A percentile compares a stretch with the other conserved stretches of the same genome.
phyloP scores from a whole-genome alignment of 495 filamentous ascomycete species.

The Cladorrhinum samala region DNA sequence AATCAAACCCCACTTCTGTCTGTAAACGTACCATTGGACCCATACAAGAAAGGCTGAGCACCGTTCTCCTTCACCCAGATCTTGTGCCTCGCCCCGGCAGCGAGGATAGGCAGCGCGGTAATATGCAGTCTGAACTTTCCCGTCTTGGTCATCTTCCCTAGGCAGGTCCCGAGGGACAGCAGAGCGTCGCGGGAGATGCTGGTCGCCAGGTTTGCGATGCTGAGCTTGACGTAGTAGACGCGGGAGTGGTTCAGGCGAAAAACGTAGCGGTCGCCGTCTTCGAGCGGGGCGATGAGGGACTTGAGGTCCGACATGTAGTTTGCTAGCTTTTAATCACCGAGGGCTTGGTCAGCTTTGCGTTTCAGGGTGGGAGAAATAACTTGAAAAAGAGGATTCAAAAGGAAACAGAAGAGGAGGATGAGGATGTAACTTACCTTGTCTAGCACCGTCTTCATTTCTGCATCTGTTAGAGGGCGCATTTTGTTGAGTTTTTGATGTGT shows the following conservation, averaged over 20 bases:
- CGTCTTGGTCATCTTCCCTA: conserved; percentile 86
- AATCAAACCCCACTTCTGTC: conserved; percentile 5
- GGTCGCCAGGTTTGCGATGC: conserved; percentile 85
- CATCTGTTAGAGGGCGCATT: conserved; percentile 71
- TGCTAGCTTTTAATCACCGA: conserved; percentile 14
- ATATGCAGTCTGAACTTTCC: conserved; percentile 83
- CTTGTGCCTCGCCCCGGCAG: conserved; percentile 85
- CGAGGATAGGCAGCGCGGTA: conserved; percentile 78
- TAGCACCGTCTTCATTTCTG: conserved; percentile 68
- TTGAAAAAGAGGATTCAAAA: too few relatives aligned
- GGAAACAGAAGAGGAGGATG: background rate
- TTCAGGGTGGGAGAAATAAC: too few relatives aligned
- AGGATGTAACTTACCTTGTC: conserved; percentile 43
- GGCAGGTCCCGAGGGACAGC: conserved; percentile 76
- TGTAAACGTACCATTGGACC: too few relatives aligned
- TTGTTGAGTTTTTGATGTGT: conserved; percentile 6
- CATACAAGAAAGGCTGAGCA: conserved; percentile 92
- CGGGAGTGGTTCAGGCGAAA: conserved; percentile 68
- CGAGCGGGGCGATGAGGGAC: conserved; percentile 68
- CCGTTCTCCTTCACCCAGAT: conserved; percentile 94
- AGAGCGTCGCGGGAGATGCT: conserved; percentile 71
- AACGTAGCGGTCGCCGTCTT: conserved; percentile 68
- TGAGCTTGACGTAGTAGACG: conserved; percentile 80
- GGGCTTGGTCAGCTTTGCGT: background rate
- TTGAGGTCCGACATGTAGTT: conserved; percentile 49